Conservation (phyloP, 1,139 yeast species). For the Suhomyces ambrosiae region DNA sequence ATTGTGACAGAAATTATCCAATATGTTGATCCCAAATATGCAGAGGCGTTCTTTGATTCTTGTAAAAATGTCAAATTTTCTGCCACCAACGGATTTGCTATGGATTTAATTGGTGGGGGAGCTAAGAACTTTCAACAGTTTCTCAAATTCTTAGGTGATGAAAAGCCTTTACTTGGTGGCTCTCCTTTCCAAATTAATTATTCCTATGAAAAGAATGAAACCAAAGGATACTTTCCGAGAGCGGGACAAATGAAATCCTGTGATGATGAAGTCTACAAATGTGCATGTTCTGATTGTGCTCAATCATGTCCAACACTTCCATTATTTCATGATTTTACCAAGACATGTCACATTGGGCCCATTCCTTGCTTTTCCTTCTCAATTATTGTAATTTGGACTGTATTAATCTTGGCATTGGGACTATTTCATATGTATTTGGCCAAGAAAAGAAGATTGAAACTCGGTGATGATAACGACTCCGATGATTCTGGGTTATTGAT, state of each 20-base stretch:
- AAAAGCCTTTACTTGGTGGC: conserved; percentile 90
- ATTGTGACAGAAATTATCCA: conserved; percentile 75
- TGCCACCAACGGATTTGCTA: conserved; percentile 93
- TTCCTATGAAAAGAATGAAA: conserved; percentile 41
- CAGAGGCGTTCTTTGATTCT: conserved; percentile 70
- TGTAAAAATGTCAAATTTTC: conserved; percentile 89
- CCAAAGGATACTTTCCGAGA: conserved; percentile 27
- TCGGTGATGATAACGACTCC: not conserved
- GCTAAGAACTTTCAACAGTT: conserved; percentile 74
- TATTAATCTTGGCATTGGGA: conserved; percentile 37
- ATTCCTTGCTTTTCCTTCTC: conserved; percentile 76
- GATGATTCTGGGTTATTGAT: conserved; percentile 2
- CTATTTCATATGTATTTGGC: conserved; percentile 40
- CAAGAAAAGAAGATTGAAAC: conserved; percentile 4
- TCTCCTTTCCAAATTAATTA: conserved; percentile 94
- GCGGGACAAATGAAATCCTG: conserved; percentile 52
- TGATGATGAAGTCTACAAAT: conserved; percentile 63
- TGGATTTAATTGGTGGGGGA: conserved; percentile 97
- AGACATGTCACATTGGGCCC: conserved; percentile 57
- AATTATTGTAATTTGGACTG: conserved; percentile 54
- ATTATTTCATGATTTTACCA: conserved; percentile 34
- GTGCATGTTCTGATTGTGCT: conserved; percentile 93
- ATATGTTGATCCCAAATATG: conserved; percentile 61
- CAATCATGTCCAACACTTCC: conserved; percentile 73
- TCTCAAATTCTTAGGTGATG: conserved; percentile 88